These are phyloP conservation scores for Globisporangium alternatum DNA, from an alignment of 352 stramenopile species.

Conservation along the genomic window DNA sequence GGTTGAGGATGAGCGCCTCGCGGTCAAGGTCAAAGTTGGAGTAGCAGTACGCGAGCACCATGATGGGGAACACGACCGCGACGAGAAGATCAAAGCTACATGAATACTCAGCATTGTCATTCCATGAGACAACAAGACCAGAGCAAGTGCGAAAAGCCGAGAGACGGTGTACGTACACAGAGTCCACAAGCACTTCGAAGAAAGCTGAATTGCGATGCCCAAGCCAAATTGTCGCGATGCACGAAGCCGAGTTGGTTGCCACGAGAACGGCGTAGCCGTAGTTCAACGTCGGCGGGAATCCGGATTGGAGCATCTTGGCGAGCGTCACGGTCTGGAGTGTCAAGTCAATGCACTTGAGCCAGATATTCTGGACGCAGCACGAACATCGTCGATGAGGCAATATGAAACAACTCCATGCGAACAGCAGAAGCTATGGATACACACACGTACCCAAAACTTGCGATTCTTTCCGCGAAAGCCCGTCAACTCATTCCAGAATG, in stretches of 20 bases:
- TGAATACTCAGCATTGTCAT: not conserved
- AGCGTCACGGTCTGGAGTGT: slow-evolving; percentile 2
- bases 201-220: not conserved
- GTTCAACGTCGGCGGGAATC: not conserved
- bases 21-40: slow-evolving; percentile 32
- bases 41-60: slow-evolving; percentile 30
- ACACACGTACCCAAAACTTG: not conserved
- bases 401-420: too few relatives aligned
- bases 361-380: slow-evolving; percentile 5
- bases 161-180: slow-evolving; percentile 4
- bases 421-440: too few relatives aligned
- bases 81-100: slow-evolving; percentile 27
- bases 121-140: not conserved
- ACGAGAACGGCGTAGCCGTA: not conserved
- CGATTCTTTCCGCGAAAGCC: not conserved
- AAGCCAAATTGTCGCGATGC: not conserved
- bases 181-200: not conserved
- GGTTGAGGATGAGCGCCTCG: slow-evolving; percentile 5
- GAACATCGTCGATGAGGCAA: not conserved
- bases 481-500: not conserved
- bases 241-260: slow-evolving; percentile 1
- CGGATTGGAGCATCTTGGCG: not conserved
- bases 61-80: slow-evolving; percentile 25
- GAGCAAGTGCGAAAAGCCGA: not conserved
- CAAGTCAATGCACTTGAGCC: slow-evolving; percentile 10